These are phyloP conservation scores for Dothideomycetes sp. DNA, from an alignment of 2,329 filamentous ascomycete genomes.

Conservation along the genomic window DNA sequence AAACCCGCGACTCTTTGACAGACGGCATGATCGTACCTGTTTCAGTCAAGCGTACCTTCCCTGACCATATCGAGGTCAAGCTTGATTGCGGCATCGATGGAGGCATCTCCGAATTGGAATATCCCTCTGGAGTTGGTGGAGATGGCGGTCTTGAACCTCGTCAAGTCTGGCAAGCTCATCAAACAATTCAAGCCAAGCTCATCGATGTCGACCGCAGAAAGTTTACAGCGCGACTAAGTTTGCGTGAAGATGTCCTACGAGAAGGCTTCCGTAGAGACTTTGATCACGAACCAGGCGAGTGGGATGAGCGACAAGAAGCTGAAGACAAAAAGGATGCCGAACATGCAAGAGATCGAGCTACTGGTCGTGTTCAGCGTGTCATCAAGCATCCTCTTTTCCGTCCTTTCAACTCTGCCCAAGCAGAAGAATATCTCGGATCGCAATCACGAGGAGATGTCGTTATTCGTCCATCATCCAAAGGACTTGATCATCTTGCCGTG, in stretches of 20 bases:
- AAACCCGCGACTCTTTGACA: slow-evolving; percentile 71
- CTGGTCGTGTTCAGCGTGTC: slow-evolving; percentile 79
- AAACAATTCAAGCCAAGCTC: slow-evolving; percentile 82
- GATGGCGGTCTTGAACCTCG: slow-evolving; percentile 47
- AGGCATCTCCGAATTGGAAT: slow-evolving; percentile 70
- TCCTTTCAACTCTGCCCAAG: slow-evolving; percentile 82
- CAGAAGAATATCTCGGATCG: slow-evolving; percentile 83
- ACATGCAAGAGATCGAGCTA: slow-evolving; percentile 74
- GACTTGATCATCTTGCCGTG: slow-evolving; percentile 85
- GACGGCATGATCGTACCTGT: slow-evolving; percentile 91
- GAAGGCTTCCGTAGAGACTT: slow-evolving; percentile 58
- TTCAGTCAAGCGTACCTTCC: slow-evolving; percentile 75
- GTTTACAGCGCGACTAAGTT: slow-evolving; percentile 71
- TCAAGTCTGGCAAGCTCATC: slow-evolving; percentile 64
- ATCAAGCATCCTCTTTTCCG: slow-evolving; percentile 97
- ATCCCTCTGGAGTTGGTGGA: slow-evolving; percentile 59
- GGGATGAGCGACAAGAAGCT: slow-evolving; percentile 56
- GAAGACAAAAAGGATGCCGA: slow-evolving; percentile 73
- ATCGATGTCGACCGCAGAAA: slow-evolving; percentile 78
- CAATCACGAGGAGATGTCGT: slow-evolving; percentile 82
- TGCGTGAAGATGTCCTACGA: slow-evolving; percentile 71
- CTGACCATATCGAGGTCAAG: slow-evolving; percentile 86
- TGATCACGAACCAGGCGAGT: slow-evolving; percentile 68
- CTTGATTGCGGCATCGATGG: slow-evolving; percentile 93
- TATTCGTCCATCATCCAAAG: slow-evolving; percentile 90